A percentile compares a stretch with the other conserved stretches of the same genome.
Conservation (phyloP, 2,329 filamentous ascomycete species). For the Thelonectria rubi region DNA sequence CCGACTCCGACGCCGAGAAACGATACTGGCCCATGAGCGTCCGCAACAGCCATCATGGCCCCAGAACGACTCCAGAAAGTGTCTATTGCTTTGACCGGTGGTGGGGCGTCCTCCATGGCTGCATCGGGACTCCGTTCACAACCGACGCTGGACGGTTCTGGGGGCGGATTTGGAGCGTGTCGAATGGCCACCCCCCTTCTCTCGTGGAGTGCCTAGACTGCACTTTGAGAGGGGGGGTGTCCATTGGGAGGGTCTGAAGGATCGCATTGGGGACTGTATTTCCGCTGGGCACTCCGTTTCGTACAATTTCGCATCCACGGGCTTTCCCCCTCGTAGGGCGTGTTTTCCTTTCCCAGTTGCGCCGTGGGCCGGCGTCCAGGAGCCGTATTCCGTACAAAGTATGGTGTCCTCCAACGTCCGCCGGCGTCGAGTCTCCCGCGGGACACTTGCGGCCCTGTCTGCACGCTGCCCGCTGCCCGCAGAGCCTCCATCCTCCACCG, state of each 20-base stretch:
- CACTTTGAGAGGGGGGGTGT: background rate
- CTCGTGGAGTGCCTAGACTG: constrained; percentile 1
- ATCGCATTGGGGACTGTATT: constrained; percentile 4
- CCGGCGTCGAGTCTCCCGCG: background rate
- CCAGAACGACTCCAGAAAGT: constrained; percentile 11
- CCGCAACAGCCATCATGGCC: constrained; percentile 12
- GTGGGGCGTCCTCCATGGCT: constrained; percentile 27
- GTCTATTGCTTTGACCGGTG: constrained; percentile 29
- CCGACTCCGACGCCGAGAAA: constrained; percentile 32
- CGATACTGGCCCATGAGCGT: constrained; percentile 21
- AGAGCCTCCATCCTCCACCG: constrained; percentile 16
- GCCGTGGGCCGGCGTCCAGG: background rate
- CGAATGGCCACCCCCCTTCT: constrained; percentile 18
- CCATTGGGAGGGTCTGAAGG: background rate
- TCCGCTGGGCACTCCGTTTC: background rate
- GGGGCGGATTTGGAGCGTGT: constrained; percentile 1
- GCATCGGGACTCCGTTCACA: constrained; percentile 30
- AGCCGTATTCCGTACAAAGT: background rate
- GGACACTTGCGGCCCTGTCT: background rate
- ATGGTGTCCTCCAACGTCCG: background rate
- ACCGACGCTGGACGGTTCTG: constrained; percentile 36
- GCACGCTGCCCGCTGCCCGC: constrained; percentile 7
- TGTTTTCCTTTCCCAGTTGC: background rate
- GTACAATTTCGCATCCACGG: constrained; percentile 7
- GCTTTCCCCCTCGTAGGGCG: background rate